A percentile compares a stretch with the other conserved stretches of the same genome.
Conservation (phyloP, 2,329 filamentous ascomycete genomes). For the Endoconidiophora laricicola region DNA sequence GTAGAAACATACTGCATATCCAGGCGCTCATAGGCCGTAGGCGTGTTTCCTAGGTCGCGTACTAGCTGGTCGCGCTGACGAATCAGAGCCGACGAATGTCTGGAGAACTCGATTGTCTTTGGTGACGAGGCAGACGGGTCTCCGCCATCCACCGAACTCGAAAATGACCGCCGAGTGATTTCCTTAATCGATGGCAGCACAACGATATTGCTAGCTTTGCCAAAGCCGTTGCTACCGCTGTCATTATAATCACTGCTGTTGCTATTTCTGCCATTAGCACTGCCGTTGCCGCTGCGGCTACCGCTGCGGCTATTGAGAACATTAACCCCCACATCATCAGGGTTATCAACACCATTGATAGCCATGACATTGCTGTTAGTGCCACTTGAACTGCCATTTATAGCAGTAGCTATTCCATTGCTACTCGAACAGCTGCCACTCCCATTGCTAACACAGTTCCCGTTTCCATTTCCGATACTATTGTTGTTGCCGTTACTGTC, state of each 20-base stretch:
- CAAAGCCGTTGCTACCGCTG: background rate
- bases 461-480: background rate
- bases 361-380: too few species aligned
- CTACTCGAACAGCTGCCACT: background rate
- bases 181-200: conserved; percentile 4
- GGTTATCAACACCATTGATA: too few species aligned
- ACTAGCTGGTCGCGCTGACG: conserved; percentile 1
- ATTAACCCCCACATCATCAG: too few species aligned
- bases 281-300: background rate
- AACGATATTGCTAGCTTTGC: background rate
- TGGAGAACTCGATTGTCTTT: background rate
- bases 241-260: background rate
- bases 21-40: background rate
- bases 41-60: background rate
- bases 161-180: background rate
- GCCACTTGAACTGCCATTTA: too few species aligned
- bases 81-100: background rate
- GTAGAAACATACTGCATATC: conserved; percentile 3
- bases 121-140: background rate
- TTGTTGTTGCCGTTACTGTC: background rate
- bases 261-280: background rate
- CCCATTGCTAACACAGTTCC: background rate
- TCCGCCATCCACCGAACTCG: background rate
- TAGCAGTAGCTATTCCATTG: too few species aligned
- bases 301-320: background rate